A percentile compares a stretch with the other conserved stretches of the same genome.
Conservation (phyloP, 2,329 filamentous ascomycete genomes). For the Sarocladium brachiariae region DNA sequence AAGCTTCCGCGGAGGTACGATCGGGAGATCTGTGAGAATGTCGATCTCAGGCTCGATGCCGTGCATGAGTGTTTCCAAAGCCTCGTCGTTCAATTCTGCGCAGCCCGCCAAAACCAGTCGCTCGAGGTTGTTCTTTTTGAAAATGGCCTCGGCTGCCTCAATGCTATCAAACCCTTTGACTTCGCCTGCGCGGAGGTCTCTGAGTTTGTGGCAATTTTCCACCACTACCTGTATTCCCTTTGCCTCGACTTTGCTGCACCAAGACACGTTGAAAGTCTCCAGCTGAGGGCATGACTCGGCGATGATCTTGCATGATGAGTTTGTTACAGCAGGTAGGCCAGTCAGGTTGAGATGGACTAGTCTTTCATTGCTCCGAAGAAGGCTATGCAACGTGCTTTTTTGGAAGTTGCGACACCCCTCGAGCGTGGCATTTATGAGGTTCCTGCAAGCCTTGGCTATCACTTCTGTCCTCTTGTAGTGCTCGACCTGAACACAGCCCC, state of each 20-base stretch:
- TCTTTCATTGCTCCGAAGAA: constrained; percentile 66
- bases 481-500: constrained; percentile 84
- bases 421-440: constrained; percentile 79
- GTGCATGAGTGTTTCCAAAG: constrained; percentile 66
- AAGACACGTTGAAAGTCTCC: constrained; percentile 83
- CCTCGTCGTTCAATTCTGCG: constrained; percentile 67
- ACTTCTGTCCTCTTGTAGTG: constrained; percentile 72
- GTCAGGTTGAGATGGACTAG: constrained; percentile 83
- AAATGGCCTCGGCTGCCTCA: constrained; percentile 66
- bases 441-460: constrained; percentile 76
- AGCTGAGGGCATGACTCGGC: constrained; percentile 72
- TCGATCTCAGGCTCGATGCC: constrained; percentile 74
- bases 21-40: constrained; percentile 65
- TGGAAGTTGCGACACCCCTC: constrained; percentile 86
- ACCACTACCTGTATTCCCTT: constrained; percentile 68
- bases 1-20: constrained; percentile 70
- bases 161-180: constrained; percentile 71
- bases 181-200: constrained; percentile 76
- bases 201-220: constrained; percentile 63
- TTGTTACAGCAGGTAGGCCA: constrained; percentile 71
- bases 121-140: constrained; percentile 74
- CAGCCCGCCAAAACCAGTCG: constrained; percentile 78
- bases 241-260: constrained; percentile 83
- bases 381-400: constrained; percentile 66
- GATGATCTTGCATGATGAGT: constrained; percentile 80